A percentile compares a stretch with the other conserved stretches of the same genome.
Evolutionary conservation across 164 flowering plant species (phyloP).

Genomic region (Amborella trichopoda): DNA sequence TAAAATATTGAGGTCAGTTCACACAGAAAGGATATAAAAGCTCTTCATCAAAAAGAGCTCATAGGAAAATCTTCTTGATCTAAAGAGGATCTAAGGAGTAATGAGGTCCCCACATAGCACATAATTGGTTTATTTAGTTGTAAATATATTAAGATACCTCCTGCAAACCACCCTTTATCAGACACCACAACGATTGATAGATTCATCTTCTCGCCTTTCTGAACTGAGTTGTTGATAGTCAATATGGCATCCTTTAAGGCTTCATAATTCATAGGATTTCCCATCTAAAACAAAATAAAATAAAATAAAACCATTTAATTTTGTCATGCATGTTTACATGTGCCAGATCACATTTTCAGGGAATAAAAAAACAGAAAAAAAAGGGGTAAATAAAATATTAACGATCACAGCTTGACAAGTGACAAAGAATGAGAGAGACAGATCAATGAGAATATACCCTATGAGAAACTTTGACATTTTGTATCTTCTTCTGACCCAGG

Average conservation of each 20-base stretch:
- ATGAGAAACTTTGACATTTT: constrained; percentile 60
- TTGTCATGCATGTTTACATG: not conserved
- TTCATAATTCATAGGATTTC: constrained; percentile 82
- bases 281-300: constrained; percentile 36
- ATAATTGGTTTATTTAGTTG: too few species aligned
- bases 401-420: not conserved
- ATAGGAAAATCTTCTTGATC: too few species aligned
- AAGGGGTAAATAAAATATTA: not conserved
- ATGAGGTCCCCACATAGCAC: too few species aligned
- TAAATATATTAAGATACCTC: too few species aligned
- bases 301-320: not conserved
- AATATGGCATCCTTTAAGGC: constrained; percentile 49
- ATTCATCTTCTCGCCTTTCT: constrained; percentile 43
- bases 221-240: constrained; percentile 33
- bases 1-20: constrained; percentile 1
- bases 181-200: constrained; percentile 71
- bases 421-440: not conserved
- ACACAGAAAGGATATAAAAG: not conserved
- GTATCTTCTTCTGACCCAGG: constrained; percentile 37
- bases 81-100: too few species aligned
- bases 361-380: not conserved
- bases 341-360: not conserved
- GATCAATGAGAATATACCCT: constrained; percentile 31
- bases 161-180: constrained; percentile 73
- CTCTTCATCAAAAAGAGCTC: too few species aligned